These are phyloP conservation scores for Lobosporangium transversale DNA, from an alignment of 192 early-diverging fungal species.

Conservation along the genomic window DNA sequence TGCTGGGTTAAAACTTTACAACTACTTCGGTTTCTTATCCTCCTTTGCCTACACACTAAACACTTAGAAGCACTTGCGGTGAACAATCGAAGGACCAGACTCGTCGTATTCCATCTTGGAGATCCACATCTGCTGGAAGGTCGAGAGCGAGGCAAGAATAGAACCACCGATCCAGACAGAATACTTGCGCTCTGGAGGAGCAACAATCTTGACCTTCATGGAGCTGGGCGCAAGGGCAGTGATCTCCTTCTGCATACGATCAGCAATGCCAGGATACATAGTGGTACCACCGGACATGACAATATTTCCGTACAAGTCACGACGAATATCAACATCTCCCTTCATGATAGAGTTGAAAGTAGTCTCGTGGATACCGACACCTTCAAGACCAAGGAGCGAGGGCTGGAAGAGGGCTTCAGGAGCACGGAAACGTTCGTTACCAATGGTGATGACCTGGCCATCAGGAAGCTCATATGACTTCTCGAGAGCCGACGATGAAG, in stretches of 20 bases:
- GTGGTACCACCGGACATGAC: constrained; percentile 88
- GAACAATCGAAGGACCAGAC: constrained; percentile 95
- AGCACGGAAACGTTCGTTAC: constrained; percentile 97
- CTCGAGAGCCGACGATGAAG: constrained; percentile 90
- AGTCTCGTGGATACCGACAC: constrained; percentile 94
- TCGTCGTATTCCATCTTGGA: constrained; percentile 99
- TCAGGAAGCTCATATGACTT: constrained; percentile 99
- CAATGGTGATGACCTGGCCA: constrained; percentile 98
- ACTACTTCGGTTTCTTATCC: neutral
- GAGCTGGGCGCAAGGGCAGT: constrained; percentile 91
- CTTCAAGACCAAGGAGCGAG: constrained; percentile 86
- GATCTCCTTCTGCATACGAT: constrained; percentile 97
- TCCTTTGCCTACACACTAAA: neutral
- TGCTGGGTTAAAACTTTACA: constrained; percentile 1
- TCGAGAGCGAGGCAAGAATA: constrained; percentile 94
- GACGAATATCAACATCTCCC: constrained; percentile 94
- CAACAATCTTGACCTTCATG: constrained; percentile 97
- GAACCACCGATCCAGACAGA: constrained; percentile 99
- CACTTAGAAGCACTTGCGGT: constrained; percentile 95
- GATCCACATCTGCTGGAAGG: constrained; percentile 99
- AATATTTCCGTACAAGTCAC: constrained; percentile 94
- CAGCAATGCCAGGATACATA: constrained; percentile 95
- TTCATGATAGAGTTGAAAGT: constrained; percentile 96
- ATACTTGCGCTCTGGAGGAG: constrained; percentile 97
- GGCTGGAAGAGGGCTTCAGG: constrained; percentile 98